Percentiles rank a stretch among this genome's conserved stretches.
Evolutionary conservation across 228 moss, liverwort and hornwort genomes (phyloP).

Genomic region (Sphagnum magellanicum): DNA sequence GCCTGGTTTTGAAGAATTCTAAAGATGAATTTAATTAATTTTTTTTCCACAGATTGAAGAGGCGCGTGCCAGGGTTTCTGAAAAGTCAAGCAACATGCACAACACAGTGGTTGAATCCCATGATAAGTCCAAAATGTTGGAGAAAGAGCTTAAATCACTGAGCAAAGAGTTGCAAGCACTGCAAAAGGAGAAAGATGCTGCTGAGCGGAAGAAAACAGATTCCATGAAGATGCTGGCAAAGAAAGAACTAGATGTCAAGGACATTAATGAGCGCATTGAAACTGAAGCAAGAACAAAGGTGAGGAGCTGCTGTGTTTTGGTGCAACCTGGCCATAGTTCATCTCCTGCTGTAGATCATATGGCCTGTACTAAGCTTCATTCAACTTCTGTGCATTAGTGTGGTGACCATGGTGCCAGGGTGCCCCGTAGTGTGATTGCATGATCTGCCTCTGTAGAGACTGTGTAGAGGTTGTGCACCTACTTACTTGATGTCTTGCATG

Average conservation of each 20-base stretch:
- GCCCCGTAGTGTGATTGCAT: too few species aligned
- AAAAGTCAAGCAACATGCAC: constrained; percentile 96
- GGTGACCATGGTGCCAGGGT: neutral
- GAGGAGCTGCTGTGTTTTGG: neutral
- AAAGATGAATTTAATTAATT: too few species aligned
- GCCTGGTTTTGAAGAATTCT: too few species aligned
- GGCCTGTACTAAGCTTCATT: too few species aligned
- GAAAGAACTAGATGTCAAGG: constrained; percentile 44
- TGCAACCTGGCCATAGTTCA: neutral
- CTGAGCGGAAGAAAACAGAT: constrained; percentile 43
- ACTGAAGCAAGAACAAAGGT: constrained; percentile 47
- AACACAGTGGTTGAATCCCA: constrained; percentile 94
- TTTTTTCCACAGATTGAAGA: constrained; percentile 75
- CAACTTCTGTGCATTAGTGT: too few species aligned
- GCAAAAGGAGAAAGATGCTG: constrained; percentile 46
- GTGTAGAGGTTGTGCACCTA: too few species aligned
- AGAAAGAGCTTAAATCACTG: constrained; percentile 39
- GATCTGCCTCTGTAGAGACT: too few species aligned
- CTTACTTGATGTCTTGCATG: neutral
- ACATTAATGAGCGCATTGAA: constrained; percentile 36
- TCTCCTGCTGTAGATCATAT: too few species aligned
- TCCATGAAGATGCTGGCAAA: constrained; percentile 29
- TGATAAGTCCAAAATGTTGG: constrained; percentile 46
- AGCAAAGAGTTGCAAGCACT: constrained; percentile 36
- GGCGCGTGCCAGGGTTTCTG: constrained; percentile 90